A percentile compares a stretch with the other conserved stretches of the same genome.
Evolutionary conservation across 257 asterid genomes (phyloP).

Genomic region (Lycium barbarum): DNA sequence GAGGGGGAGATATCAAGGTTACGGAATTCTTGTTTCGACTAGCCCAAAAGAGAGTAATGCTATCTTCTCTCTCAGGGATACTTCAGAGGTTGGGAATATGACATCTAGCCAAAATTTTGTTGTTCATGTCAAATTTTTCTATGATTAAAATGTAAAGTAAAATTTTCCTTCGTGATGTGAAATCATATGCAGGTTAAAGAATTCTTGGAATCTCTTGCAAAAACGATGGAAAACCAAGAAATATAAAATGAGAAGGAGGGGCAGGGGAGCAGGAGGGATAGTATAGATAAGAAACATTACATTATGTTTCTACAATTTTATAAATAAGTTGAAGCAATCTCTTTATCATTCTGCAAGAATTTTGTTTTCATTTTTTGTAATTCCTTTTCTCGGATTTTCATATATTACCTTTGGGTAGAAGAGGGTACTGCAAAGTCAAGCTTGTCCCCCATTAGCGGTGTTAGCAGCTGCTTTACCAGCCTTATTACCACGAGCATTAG

Average conservation of each 20-base stretch:
- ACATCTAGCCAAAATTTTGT: not conserved
- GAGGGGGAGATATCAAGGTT: slow-evolving; percentile 65
- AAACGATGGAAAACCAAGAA: slow-evolving; percentile 47
- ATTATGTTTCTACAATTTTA: not conserved
- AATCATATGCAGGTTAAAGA: slow-evolving; percentile 57
- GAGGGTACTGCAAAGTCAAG: not conserved
- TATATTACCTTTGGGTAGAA: not conserved
- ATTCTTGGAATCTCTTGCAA: slow-evolving; percentile 65
- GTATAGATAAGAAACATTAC: not conserved
- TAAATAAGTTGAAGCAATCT: not conserved
- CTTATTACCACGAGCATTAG: too few species aligned
- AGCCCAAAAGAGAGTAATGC: slow-evolving; percentile 86
- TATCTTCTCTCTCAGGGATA: slow-evolving; percentile 76
- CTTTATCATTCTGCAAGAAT: not conserved
- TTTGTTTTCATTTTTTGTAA: too few species aligned
- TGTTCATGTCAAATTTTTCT: not conserved
- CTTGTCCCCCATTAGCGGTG: too few species aligned
- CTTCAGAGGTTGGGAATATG: slow-evolving; percentile 68
- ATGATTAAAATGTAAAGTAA: not conserved
- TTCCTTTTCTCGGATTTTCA: not conserved
- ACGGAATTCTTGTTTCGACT: slow-evolving; percentile 79
- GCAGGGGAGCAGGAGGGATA: not conserved
- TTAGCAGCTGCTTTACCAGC: too few species aligned
- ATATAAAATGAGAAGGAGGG: slow-evolving; percentile 7
- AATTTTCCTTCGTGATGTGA: not conserved